Base-by-base conservation (phyloP, 768 basidiomycete species). In the Mycena epipterygia region DNA sequence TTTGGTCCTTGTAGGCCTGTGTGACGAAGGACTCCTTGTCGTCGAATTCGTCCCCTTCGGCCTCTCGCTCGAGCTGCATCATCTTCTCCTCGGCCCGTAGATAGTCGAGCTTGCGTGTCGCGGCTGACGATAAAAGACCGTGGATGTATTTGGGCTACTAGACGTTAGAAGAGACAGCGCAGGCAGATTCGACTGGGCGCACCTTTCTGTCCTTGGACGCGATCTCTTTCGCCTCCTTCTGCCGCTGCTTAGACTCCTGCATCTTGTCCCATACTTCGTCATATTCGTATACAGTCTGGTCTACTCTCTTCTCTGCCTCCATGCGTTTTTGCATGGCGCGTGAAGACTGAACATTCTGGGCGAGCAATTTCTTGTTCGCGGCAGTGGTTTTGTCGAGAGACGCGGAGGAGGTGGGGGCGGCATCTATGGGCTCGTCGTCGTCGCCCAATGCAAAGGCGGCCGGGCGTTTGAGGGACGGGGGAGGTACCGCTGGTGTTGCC, bases 11-110 rank as follows among this genome's bases (percentile, higher is more conserved):
- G 83, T 99, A 99, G 27, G 95, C 96, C 76, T 96, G 95, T 0
- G 98, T 99, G 57, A 99, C 97, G 76, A 99, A 99, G n/a, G 91
- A 87, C 63, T 98, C 98, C 84, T 97, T 99, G 84, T 95, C 98
- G 65, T 87, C 87, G 79, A 95, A 99, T 79, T 96, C 89, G 70
- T 96, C 96, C 0, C 98, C 98, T 82, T 99, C 98, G 23, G 87
- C 83, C 81, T 97, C 95, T 25, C 98, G 89, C 80, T 99, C 98
- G 49, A 89, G 87, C 79, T 97, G 94, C 78, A 98, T 92, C 93
- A 97, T 93, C 86, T 99, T 98, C 82, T 99, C 97, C 81, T 99
- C 98, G 0, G 98, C 98, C 62, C 96, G 88, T 14, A 99, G 82
- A 76, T 95, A 89, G 79, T 99, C 98, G 55, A 97, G 80, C 75